These are phyloP conservation scores for Ziziphus jujuba DNA, from an alignment of 306 rosid species.

Conservation along the genomic window DNA sequence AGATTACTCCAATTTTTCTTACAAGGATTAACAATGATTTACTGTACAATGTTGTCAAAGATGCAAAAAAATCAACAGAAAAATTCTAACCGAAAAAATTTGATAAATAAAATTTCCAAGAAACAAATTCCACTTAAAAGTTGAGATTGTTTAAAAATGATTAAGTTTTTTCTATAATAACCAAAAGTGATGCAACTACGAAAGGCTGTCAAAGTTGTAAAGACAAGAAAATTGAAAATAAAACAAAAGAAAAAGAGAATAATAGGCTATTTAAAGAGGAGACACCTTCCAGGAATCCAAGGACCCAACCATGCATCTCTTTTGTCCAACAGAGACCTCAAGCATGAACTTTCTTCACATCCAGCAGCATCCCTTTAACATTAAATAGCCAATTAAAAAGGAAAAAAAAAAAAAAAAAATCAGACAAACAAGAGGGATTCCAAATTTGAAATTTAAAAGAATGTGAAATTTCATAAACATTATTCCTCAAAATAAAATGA, in stretches of 20 bases:
- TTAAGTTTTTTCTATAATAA: conserved; percentile 4
- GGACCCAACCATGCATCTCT: conserved; percentile 99
- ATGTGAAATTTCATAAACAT: conserved; percentile 1
- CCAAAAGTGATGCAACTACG: neutral
- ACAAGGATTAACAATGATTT: conserved; percentile 1
- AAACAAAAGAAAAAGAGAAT: neutral
- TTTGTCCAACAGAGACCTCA: conserved; percentile 88
- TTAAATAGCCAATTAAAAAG: conserved; percentile 27
- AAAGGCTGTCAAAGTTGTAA: neutral
- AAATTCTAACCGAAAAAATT: neutral
- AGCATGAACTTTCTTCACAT: conserved; percentile 91
- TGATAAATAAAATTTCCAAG: too few species aligned
- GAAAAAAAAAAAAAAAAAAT: neutral
- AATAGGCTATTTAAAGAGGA: conserved; percentile 18
- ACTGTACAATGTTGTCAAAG: neutral
- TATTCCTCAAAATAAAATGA: conserved; percentile 11
- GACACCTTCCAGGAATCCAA: conserved; percentile 98
- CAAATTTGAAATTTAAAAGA: neutral
- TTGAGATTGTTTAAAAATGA: neutral
- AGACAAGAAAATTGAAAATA: neutral
- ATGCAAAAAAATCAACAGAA: neutral
- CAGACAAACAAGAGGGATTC: conserved; percentile 15
- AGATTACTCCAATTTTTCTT: conserved; percentile 7
- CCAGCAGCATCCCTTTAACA: conserved; percentile 70
- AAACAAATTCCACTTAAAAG: too few species aligned